A percentile compares a stretch with the other conserved stretches of the same genome.
Evolutionary conservation across 768 basidiomycete species (phyloP).

Genomic region (Hypholoma fasciculare): DNA sequence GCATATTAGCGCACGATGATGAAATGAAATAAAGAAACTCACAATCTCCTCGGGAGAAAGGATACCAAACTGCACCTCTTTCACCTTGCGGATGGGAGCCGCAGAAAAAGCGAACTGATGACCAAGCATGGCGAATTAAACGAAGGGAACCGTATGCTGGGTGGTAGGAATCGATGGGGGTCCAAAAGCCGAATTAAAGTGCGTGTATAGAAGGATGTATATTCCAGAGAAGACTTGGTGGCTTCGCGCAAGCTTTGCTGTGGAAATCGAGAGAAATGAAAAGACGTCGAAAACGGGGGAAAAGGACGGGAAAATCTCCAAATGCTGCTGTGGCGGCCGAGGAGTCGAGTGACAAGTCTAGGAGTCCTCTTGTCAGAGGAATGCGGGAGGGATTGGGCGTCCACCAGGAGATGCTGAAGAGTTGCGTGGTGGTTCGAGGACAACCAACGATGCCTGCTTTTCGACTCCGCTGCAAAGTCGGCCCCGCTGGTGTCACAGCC

Average conservation of each 20-base stretch:
- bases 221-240: constrained; percentile 25
- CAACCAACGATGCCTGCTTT: constrained; percentile 46
- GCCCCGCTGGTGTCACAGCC: constrained; percentile 23
- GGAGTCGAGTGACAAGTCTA: constrained; percentile 14
- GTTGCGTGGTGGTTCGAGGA: constrained; percentile 45
- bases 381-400: constrained; percentile 26
- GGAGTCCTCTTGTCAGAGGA: constrained; percentile 17
- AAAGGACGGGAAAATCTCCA: constrained; percentile 23
- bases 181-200: constrained; percentile 29
- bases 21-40: constrained; percentile 29
- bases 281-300: constrained; percentile 27
- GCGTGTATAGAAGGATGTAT: constrained; percentile 21
- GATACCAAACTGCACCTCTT: constrained; percentile 98
- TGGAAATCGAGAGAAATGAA: constrained; percentile 26
- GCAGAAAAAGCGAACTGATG: constrained; percentile 92
- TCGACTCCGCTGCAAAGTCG: constrained; percentile 47
- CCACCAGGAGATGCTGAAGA: constrained; percentile 26
- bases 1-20: constrained; percentile 13
- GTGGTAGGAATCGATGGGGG: constrained; percentile 21
- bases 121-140: constrained; percentile 64
- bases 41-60: constrained; percentile 99
- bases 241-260: constrained; percentile 30
- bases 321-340: constrained; percentile 16
- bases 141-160: constrained; percentile 12
- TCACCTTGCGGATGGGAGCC: constrained; percentile 93